Conservation (phyloP, 148 eudicot genomes). For the Mesembryanthemum crystallinum region DNA sequence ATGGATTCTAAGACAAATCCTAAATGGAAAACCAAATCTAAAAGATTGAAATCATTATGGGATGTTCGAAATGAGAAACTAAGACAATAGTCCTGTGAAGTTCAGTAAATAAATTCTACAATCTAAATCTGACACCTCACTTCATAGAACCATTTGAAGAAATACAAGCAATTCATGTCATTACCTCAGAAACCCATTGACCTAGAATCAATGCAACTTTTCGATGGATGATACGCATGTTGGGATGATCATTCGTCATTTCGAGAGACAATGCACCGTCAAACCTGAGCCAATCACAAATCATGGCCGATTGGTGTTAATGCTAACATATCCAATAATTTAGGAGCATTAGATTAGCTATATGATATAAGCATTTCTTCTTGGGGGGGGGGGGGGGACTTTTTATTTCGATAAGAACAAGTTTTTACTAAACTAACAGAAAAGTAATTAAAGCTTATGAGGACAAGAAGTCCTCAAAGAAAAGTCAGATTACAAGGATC, state of each 20-base stretch:
- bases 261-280: conserved; percentile 82
- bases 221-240: conserved; percentile 85
- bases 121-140: background rate
- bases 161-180: conserved; percentile 2
- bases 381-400: too few relatives aligned
- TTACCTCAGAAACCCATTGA: conserved; percentile 99
- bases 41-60: background rate
- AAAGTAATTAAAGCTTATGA: too few relatives aligned
- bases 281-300: conserved; percentile 54
- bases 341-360: background rate
- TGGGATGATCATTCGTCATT: conserved; percentile 87
- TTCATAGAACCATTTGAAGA: background rate
- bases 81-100: background rate
- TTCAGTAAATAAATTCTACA: too few relatives aligned
- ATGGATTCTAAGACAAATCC: background rate
- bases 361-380: too few relatives aligned
- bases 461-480: too few relatives aligned
- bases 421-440: too few relatives aligned
- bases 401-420: too few relatives aligned
- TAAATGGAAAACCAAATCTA: background rate
- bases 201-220: conserved; percentile 96
- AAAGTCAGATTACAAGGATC: too few relatives aligned
- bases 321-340: background rate
- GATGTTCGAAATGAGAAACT: background rate
- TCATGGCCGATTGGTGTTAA: conserved; percentile 2